Base-by-base conservation (phyloP, 495 filamentous ascomycete species). In the Darksidea phi region DNA sequence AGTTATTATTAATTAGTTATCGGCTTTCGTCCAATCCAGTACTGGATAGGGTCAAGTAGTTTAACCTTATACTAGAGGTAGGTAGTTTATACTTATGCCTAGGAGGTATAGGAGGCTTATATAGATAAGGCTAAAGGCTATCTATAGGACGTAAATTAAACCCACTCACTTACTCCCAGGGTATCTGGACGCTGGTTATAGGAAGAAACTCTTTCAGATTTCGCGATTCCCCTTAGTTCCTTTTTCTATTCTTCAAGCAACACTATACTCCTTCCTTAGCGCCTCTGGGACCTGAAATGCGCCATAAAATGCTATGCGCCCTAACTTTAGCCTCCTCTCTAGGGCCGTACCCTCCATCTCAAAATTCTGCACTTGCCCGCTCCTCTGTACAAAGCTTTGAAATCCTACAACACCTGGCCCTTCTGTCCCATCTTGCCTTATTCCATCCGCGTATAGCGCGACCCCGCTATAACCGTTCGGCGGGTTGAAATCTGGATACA, bases 221-320 rank as follows among this genome's bases (percentile, higher is more conserved):
- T n/a, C n/a, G n/a, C n/a, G n/a, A n/a, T n/a, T n/a, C n/a, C n/a
- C n/a, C n/a, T n/a, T n/a, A n/a, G n/a, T n/a, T n/a, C n/a, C n/a
- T n/a, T n/a, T n/a, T n/a, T n/a, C n/a, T n/a, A 32, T 43, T 15
- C 15, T 43, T 48, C 25, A 57, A 8, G 17, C 54, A 45, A 57
- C 41, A 2, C 2, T 18, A 34, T 57, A 45, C 54, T 20, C 54
- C 20, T 24, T 20, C 24, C 23, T 59, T 28, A 59, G 18, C 11
- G n/a, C 50, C 37, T 61, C 58, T n/a, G 58, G 58, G 1, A 49
- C 50, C 21, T 48, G 38, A 23, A 61, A 61, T 11, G 58, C 49
- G 6, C 58, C 58, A 55, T 61, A 61, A 20, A 61, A 61, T 6
- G 49, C 50, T 0, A 61, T 49, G 17, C 58, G 47, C 13, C 58